A percentile compares a stretch with the other conserved stretches of the same genome.
Conservation (phyloP, 805 yeast species). For the Nadsonia fulvescens region DNA sequence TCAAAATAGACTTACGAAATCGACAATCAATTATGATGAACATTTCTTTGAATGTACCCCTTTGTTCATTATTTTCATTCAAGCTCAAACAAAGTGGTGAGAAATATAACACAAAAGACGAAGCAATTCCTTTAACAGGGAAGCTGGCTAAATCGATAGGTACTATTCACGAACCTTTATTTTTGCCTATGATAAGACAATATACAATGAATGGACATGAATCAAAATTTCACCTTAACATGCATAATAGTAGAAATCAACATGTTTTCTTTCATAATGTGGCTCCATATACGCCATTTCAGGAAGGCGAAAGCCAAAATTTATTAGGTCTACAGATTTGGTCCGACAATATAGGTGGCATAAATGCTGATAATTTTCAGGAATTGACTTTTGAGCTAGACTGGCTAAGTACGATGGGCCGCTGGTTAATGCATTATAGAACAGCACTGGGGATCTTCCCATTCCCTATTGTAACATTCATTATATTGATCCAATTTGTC, state of each 20-base stretch:
- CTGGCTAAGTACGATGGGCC: constrained; percentile 36
- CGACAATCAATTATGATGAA: no score
- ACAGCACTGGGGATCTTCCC: constrained; percentile 55
- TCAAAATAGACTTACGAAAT: no score
- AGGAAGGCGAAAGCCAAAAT: constrained; percentile 7
- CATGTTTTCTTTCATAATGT: constrained; percentile 37
- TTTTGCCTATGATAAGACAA: no score
- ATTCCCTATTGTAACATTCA: constrained; percentile 32
- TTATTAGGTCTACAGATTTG: constrained; percentile 15
- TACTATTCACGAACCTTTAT: no score
- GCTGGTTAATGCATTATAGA: constrained; percentile 56
- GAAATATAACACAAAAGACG: no score
- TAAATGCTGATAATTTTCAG: constrained; percentile 5
- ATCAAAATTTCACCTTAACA: constrained; percentile 2
- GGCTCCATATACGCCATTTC: constrained; percentile 51
- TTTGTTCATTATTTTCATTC: no score
- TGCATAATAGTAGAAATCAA: constrained; percentile 3
- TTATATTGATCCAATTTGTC: constrained; percentile 36
- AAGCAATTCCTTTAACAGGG: no score
- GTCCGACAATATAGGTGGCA: constrained; percentile 2
- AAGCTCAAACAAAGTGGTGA: no score
- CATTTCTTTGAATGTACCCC: no score
- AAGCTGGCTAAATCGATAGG: no score
- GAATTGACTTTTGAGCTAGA: constrained; percentile 25
- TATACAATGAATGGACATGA: constrained; percentile 3